phyloP scores from a whole-genome alignment of 2,329 filamentous ascomycete genomes.

The Xylogone sp. region DNA sequence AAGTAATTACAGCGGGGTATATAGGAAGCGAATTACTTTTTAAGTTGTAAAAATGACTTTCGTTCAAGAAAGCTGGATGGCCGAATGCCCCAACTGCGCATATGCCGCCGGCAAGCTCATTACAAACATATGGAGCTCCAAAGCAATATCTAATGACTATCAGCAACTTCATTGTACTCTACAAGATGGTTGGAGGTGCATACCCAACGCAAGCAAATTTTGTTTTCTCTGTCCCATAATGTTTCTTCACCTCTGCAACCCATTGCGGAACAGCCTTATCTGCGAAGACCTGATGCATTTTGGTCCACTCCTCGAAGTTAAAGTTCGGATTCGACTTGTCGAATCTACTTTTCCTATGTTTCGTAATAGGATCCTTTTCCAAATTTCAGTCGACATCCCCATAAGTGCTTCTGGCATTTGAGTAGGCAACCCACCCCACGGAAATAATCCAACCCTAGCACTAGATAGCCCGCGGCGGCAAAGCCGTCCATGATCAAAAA shows the following conservation, averaged over 20 bases:
- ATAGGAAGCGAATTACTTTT: conserved; percentile 22
- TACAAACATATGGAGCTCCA: conserved; percentile 40
- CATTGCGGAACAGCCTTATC: conserved; percentile 40
- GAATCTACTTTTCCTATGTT: conserved; percentile 30
- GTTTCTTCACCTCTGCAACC: conserved; percentile 33
- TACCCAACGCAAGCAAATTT: conserved; percentile 12
- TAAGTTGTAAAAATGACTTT: conserved; percentile 38
- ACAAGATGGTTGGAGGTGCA: background rate
- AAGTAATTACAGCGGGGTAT: background rate
- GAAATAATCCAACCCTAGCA: conserved; percentile 42
- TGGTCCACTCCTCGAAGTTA: conserved; percentile 44
- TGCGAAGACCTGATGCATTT: conserved; percentile 40
- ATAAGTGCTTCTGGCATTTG: background rate
- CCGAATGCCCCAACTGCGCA: conserved; percentile 44
- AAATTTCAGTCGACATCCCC: background rate
- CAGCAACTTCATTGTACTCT: background rate
- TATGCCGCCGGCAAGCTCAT: conserved; percentile 32
- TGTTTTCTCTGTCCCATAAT: conserved; percentile 7
- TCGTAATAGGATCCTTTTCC: conserved; percentile 36
- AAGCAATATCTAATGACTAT: conserved; percentile 30
- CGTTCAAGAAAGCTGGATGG: conserved; percentile 45
- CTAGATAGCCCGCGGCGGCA: conserved; percentile 38
- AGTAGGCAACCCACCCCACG: conserved; percentile 30
- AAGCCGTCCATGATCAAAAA: conserved; percentile 43
- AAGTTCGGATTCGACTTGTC: conserved; percentile 35